A percentile compares a stretch with the other conserved stretches of the same genome.
Evolutionary conservation across 169 alveolate species (phyloP).

Genomic region (Eimeria necatrix): DNA sequence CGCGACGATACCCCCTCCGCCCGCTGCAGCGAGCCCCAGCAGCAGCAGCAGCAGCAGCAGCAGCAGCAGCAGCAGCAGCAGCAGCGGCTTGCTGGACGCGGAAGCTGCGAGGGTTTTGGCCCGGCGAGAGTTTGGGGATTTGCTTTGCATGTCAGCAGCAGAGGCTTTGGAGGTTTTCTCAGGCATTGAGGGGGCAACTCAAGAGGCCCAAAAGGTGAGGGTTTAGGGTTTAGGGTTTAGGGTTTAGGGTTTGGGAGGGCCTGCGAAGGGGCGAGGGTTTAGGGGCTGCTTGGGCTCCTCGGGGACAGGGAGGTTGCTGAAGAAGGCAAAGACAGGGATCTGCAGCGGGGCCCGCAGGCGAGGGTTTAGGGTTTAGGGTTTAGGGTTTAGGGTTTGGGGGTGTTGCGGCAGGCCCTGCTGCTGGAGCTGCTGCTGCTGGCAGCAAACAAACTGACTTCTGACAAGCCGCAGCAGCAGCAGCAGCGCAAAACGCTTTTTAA

Average conservation of each 20-base stretch:
- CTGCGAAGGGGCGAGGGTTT: too few species aligned
- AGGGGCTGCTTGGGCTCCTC: too few species aligned
- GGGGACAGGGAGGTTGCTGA: neutral
- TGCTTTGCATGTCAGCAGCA: neutral
- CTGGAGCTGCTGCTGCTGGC: constrained; percentile 8
- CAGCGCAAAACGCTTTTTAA: neutral
- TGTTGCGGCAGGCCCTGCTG: constrained; percentile 9
- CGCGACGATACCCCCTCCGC: neutral
- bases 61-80: constrained; percentile 25
- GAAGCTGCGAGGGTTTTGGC: neutral
- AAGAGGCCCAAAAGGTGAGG: constrained; percentile 16
- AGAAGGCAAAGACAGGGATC: neutral
- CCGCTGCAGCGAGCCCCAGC: too few species aligned
- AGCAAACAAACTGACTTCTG: neutral
- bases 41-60: neutral
- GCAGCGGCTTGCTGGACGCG: neutral
- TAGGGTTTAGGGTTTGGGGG: neutral
- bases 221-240: neutral
- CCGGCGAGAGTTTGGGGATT: constrained; percentile 8
- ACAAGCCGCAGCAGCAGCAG: neutral
- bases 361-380: neutral
- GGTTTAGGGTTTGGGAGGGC: neutral
- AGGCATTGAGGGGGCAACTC: neutral
- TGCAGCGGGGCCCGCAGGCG: neutral
- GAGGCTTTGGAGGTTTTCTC: neutral